Percentiles rank a stretch among this genome's conserved stretches.
These are phyloP conservation scores for Thraustotheca clavata DNA, from an alignment of 352 stramenopile species.

Conservation along the genomic window DNA sequence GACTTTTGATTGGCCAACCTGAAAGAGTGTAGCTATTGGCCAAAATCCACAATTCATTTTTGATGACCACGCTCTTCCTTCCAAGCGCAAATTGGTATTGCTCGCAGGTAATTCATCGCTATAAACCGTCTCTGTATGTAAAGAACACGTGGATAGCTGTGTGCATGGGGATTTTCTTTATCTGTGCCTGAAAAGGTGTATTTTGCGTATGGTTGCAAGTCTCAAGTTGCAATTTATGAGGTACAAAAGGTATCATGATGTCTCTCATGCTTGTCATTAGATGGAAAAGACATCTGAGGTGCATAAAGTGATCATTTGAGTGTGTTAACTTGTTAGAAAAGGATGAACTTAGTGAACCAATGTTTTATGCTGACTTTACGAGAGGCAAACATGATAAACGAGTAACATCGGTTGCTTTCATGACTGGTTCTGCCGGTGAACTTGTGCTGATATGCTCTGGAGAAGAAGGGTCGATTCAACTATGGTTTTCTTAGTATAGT, in stretches of 20 bases:
- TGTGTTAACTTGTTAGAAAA: background rate
- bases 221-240: constrained; percentile 50
- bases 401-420: constrained; percentile 47
- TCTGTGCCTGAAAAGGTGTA: constrained; percentile 28
- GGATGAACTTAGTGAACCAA: background rate
- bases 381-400: constrained; percentile 50
- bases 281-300: constrained; percentile 16
- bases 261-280: background rate
- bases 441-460: constrained; percentile 43
- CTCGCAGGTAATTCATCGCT: constrained; percentile 37
- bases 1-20: constrained; percentile 10
- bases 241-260: constrained; percentile 26
- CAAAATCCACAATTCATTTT: background rate
- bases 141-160: constrained; percentile 34
- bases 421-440: constrained; percentile 27
- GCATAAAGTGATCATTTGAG: background rate
- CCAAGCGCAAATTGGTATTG: constrained; percentile 73
- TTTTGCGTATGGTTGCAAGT: constrained; percentile 58
- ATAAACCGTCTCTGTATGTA: background rate
- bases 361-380: constrained; percentile 41
- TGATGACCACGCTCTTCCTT: constrained; percentile 1
- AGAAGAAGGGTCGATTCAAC: constrained; percentile 62
- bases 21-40: too few species aligned
- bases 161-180: constrained; percentile 37
- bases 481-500: constrained; percentile 35